Percentiles rank a stretch among this genome's conserved stretches.
Conservation (phyloP, 116 monocot species). For the Iris pallida region DNA sequence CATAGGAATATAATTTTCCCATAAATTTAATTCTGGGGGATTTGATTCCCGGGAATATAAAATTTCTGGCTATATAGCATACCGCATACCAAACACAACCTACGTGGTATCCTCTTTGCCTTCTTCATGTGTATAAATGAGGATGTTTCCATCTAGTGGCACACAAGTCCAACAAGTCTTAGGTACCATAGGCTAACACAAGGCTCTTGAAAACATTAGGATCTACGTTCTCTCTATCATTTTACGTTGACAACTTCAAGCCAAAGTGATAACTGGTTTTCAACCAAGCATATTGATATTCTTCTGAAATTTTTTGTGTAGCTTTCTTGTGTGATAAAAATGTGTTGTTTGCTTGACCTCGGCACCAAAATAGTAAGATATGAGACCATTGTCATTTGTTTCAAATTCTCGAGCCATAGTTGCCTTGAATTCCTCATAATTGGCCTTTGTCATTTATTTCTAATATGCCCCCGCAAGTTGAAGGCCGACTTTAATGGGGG, state of each 20-base stretch:
- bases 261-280: neutral
- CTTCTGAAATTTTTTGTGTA: neutral
- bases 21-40: too few species aligned
- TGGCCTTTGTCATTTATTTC: too few species aligned
- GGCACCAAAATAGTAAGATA: neutral
- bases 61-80: too few species aligned
- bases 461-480: too few species aligned
- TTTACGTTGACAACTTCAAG: neutral
- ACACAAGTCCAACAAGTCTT: neutral
- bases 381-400: neutral
- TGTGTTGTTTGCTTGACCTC: neutral
- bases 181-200: neutral
- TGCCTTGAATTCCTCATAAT: constrained; percentile 1
- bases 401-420: neutral
- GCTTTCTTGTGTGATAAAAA: neutral
- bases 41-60: too few species aligned
- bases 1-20: too few species aligned
- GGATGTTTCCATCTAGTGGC: neutral
- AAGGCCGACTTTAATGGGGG: too few species aligned
- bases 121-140: neutral
- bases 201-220: neutral
- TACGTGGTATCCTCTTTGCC: neutral
- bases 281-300: neutral
- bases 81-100: too few species aligned
- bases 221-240: neutral